Conservation (phyloP, 352 stramenopile species). For the Pythium dissimile region DNA sequence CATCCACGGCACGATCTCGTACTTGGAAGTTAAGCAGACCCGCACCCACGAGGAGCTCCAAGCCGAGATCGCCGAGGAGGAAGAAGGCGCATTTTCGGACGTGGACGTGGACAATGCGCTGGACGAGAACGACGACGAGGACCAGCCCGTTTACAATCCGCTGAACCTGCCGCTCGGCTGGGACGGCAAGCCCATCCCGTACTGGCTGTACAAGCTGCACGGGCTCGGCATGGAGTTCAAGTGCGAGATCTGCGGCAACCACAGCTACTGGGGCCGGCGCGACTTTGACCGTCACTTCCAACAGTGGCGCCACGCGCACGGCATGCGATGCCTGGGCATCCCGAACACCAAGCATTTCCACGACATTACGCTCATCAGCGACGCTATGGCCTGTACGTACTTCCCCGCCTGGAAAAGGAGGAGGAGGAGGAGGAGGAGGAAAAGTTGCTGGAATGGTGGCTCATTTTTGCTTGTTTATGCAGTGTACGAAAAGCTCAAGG, state of each 20-base stretch:
- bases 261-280: slow-evolving; percentile 96
- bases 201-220: slow-evolving; percentile 99
- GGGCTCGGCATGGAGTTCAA: slow-evolving; percentile 98
- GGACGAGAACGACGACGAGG: slow-evolving; percentile 88
- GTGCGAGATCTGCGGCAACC: slow-evolving; percentile 99
- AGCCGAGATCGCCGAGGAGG: slow-evolving; percentile 82
- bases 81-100: slow-evolving; percentile 81
- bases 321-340: slow-evolving; percentile 98
- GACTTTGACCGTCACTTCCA: slow-evolving; percentile 98
- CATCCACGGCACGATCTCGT: slow-evolving; percentile 80
- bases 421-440: no score
- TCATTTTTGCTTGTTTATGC: background rate
- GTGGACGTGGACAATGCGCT: slow-evolving; percentile 70
- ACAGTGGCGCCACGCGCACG: slow-evolving; percentile 96
- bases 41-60: slow-evolving; percentile 85
- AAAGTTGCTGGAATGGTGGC: background rate
- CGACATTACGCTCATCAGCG: slow-evolving; percentile 98
- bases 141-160: slow-evolving; percentile 98
- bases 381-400: slow-evolving; percentile 84
- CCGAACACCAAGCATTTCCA: slow-evolving; percentile 99
- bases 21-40: slow-evolving; percentile 85
- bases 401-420: no score
- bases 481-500: slow-evolving; percentile 97
- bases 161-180: slow-evolving; percentile 98
- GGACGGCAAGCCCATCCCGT: slow-evolving; percentile 99